Conservation (phyloP, 2,329 filamentous ascomycete species). For the Penicillium paneum region DNA sequence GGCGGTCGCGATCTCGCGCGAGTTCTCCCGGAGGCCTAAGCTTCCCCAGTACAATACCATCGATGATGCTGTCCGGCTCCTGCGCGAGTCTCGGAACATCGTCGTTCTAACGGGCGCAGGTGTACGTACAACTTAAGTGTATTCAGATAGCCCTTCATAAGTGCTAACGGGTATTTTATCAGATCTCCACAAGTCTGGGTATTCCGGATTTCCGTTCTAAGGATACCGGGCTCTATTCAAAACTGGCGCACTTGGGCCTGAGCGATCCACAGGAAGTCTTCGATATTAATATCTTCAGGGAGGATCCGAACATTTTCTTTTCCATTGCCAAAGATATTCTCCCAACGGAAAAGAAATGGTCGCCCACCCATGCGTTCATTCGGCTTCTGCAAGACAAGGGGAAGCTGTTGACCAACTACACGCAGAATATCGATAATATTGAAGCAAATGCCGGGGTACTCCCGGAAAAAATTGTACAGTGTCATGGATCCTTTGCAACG, state of each 20-base stretch:
- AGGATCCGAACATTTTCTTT: constrained; percentile 89
- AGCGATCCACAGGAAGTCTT: constrained; percentile 93
- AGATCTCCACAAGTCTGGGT: constrained; percentile 90
- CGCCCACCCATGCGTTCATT: constrained; percentile 93
- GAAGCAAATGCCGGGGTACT: constrained; percentile 81
- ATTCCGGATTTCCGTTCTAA: constrained; percentile 97
- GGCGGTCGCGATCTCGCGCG: constrained; percentile 72
- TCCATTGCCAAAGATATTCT: constrained; percentile 86
- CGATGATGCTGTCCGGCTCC: constrained; percentile 77
- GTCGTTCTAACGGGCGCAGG: constrained; percentile 92
- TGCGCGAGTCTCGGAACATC: constrained; percentile 75
- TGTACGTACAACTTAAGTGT: constrained; percentile 32
- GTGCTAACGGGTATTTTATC: constrained; percentile 3
- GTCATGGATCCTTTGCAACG: constrained; percentile 92
- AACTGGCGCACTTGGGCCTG: constrained; percentile 72
- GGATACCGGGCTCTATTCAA: constrained; percentile 84
- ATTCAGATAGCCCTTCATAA: neutral
- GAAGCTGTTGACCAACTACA: constrained; percentile 94
- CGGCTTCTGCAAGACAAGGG: constrained; percentile 79
- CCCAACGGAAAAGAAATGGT: constrained; percentile 73
- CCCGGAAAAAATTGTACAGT: constrained; percentile 83
- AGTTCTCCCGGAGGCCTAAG: constrained; percentile 78
- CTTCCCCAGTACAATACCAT: constrained; percentile 76
- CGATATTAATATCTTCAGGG: constrained; percentile 79
- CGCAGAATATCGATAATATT: constrained; percentile 97